Base-by-base conservation (phyloP, 192 early-diverging fungal species). In the Linnemannia exigua region DNA sequence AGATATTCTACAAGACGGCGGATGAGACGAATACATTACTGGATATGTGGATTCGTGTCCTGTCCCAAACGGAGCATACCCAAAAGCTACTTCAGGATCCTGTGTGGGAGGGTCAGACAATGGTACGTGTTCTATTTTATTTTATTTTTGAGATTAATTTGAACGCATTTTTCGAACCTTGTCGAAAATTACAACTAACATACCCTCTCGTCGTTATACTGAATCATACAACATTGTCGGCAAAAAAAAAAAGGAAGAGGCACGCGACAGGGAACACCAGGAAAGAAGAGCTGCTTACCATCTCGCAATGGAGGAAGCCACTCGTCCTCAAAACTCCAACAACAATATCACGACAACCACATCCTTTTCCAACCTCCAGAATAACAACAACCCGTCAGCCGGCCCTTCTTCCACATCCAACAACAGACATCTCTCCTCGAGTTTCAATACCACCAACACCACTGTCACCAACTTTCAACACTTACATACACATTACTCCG, bases 1-100 rank as follows among this genome's bases (percentile, higher is more conserved):
- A 80, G 81, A 84, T 72, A 19, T 89, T 89, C 38, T 79, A 79
- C 48, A 84, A 77, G 19, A 87, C 84, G 8, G 79, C 86, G 31
- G 84, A 89, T 36, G 80, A 89, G 66, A 87, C 88, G 17, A 87
- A 89, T 58, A 79, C 79, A 66, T 63, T 89, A 52, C 61, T 89
- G 75, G 88, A 89, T 48, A 78, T 89, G 82, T 89, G 84, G 88
- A 84, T 89, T 47, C 79, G 81, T 25, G 79, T 89, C 20, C 63
- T 89, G 11, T 87, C 88, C 14, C 88, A 89, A 47, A 74, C 84
- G 22, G 76, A 84, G 37, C 88, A 87, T 33, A 89, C 79, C 2
- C 80, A 87, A 33, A 72, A 80, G 19, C 38, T 89, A 22, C 36
- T 89, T n/a, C 68, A 77, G 28, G 79, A 89, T 61, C 84, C 81